These are phyloP conservation scores for Pyropia haitanensis DNA, from an alignment of 23 red algal genomes.

Conservation along the genomic window DNA sequence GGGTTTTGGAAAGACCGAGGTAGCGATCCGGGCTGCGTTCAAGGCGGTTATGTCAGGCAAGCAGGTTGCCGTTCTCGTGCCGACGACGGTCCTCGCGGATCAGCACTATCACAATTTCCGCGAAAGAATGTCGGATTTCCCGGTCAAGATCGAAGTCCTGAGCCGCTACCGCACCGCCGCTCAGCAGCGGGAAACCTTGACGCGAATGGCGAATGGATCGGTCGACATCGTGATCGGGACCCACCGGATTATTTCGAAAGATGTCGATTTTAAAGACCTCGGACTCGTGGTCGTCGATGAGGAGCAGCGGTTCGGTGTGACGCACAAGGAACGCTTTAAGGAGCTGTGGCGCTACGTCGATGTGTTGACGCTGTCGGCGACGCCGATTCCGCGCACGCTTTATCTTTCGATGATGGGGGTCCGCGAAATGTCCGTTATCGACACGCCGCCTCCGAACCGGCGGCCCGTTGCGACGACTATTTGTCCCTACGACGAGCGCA, in stretches of 20 bases:
- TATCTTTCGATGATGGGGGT: conserved; percentile 34
- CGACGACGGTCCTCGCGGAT: conserved; percentile 31
- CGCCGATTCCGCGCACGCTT: conserved; percentile 54
- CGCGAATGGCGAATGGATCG: conserved; percentile 1
- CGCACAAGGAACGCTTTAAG: conserved; percentile 45
- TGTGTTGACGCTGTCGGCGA: conserved; percentile 40
- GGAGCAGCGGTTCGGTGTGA: conserved; percentile 55
- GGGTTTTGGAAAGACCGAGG: conserved; percentile 60
- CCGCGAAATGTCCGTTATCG: conserved; percentile 45
- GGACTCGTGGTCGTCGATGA: conserved; percentile 35
- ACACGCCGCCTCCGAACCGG: conserved; percentile 21
- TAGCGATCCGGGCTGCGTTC: conserved; percentile 41
- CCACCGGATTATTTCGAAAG: conserved; percentile 9
- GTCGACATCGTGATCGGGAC: conserved; percentile 44
- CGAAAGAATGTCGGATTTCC: conserved; percentile 3
- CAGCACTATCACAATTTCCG: conserved; percentile 31
- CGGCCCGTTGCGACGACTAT: conserved; percentile 13
- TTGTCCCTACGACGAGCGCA: background rate
- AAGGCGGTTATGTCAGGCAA: conserved; percentile 11
- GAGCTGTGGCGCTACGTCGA: conserved; percentile 2
- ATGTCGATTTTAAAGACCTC: conserved; percentile 14
- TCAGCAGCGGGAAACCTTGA: background rate
- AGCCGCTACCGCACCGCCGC: background rate
- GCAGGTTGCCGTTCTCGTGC: conserved; percentile 31
- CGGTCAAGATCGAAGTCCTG: conserved; percentile 8